Conservation (phyloP, 257 asterid genomes). For the Capsicum pubescens region DNA sequence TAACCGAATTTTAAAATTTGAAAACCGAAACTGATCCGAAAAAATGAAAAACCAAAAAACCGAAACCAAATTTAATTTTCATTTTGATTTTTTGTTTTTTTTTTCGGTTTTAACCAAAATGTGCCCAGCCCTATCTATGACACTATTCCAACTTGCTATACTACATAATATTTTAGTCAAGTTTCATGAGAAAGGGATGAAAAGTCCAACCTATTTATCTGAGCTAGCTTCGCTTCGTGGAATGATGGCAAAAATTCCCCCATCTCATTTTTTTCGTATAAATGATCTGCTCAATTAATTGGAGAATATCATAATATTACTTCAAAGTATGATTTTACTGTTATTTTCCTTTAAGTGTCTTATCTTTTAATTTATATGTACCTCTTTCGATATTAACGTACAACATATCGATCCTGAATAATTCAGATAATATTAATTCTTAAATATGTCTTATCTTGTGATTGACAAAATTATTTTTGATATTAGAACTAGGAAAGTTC, state of each 20-base stretch:
- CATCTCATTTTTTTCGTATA: not conserved
- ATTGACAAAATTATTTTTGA: not conserved
- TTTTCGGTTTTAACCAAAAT: too few species aligned
- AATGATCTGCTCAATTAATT: too few species aligned
- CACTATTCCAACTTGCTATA: not conserved
- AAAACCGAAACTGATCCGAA: too few species aligned
- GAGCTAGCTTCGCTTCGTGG: not conserved
- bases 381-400: not conserved
- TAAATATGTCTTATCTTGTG: not conserved
- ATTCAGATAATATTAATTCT: not conserved
- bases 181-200: not conserved
- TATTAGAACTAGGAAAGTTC: too few species aligned
- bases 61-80: too few species aligned
- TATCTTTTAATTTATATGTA: not conserved
- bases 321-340: too few species aligned
- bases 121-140: too few species aligned
- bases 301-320: not conserved
- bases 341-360: too few species aligned
- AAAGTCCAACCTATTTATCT: not conserved
- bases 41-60: too few species aligned
- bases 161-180: not conserved
- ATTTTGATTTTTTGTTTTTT: too few species aligned
- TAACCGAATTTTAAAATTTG: too few species aligned
- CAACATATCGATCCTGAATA: not conserved
- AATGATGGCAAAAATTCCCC: too few species aligned